Evolutionary conservation across 768 basidiomycete species (phyloP).

Genomic region (Cystobasidium ongulense): DNA sequence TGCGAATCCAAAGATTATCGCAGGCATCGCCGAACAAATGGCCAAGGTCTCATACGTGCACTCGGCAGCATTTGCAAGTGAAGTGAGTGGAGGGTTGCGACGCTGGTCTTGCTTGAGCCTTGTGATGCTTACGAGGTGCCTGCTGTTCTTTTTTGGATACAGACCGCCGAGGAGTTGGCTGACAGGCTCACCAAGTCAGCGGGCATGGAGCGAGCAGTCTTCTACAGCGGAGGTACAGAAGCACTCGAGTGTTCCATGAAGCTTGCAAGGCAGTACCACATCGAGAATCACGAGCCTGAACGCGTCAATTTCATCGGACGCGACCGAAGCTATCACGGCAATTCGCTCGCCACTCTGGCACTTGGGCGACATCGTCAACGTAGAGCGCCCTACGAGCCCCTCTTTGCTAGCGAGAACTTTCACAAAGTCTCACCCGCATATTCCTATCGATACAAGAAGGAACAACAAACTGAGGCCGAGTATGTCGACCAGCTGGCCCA

Average conservation of each 20-base stretch:
- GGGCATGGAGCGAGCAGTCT: neutral
- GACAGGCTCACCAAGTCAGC: neutral
- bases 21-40: neutral
- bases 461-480: conserved; percentile 64
- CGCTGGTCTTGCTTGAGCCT: neutral
- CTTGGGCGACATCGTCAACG: conserved; percentile 56
- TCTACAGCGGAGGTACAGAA: conserved; percentile 3
- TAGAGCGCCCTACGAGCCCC: conserved; percentile 28
- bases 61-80: neutral
- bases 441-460: conserved; percentile 64
- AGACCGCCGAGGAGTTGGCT: neutral
- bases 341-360: conserved; percentile 63
- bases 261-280: neutral
- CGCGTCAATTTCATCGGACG: conserved; percentile 73
- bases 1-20: neutral
- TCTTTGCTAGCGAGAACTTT: conserved; percentile 47
- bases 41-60: neutral
- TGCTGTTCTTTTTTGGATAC: neutral
- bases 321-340: conserved; percentile 74
- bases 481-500: conserved; percentile 68
- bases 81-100: neutral
- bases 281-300: conserved; percentile 41
- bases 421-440: conserved; percentile 85
- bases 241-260: neutral
- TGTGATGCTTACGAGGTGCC: neutral